Percentiles rank a stretch among this genome's conserved stretches.
phyloP scores from a whole-genome alignment of 805 yeast species.

The Zygoascus flipseniorum region DNA sequence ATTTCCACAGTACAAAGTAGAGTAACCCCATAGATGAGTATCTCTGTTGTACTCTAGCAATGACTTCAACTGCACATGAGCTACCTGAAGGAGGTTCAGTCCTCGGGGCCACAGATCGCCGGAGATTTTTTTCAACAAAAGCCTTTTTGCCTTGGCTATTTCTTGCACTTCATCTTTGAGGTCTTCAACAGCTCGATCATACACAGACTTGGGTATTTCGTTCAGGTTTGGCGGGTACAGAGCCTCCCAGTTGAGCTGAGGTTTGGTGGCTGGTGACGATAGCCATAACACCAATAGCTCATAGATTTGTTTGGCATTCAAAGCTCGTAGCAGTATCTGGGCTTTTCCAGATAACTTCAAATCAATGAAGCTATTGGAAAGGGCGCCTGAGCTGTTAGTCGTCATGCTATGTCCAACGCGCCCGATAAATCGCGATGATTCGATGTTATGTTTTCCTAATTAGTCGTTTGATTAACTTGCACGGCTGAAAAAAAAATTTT shows the following conservation, averaged over 20 bases:
- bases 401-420: not conserved
- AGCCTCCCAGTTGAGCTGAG: slow-evolving; percentile 2
- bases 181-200: slow-evolving; percentile 1
- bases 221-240: not conserved
- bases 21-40: slow-evolving; percentile 30
- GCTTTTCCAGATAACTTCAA: slow-evolving; percentile 9
- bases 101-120: slow-evolving; percentile 48
- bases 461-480: not conserved
- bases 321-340: slow-evolving; percentile 3
- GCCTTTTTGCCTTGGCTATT: not conserved
- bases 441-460: not conserved
- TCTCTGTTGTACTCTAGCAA: slow-evolving; percentile 34
- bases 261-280: not conserved
- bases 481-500: not conserved
- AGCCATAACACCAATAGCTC: slow-evolving; percentile 10
- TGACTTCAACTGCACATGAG: slow-evolving; percentile 61
- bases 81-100: slow-evolving; percentile 53
- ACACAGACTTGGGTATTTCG: not conserved
- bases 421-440: not conserved
- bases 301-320: slow-evolving; percentile 4
- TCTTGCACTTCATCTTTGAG: slow-evolving; percentile 7
- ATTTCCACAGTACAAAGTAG: slow-evolving; percentile 23
- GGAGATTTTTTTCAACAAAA: slow-evolving; percentile 36
- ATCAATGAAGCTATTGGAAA: slow-evolving; percentile 11
- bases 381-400: not conserved